Evolutionary conservation across 2,329 filamentous ascomycete species (phyloP).

Genomic region (Hypoxylon sp.): DNA sequence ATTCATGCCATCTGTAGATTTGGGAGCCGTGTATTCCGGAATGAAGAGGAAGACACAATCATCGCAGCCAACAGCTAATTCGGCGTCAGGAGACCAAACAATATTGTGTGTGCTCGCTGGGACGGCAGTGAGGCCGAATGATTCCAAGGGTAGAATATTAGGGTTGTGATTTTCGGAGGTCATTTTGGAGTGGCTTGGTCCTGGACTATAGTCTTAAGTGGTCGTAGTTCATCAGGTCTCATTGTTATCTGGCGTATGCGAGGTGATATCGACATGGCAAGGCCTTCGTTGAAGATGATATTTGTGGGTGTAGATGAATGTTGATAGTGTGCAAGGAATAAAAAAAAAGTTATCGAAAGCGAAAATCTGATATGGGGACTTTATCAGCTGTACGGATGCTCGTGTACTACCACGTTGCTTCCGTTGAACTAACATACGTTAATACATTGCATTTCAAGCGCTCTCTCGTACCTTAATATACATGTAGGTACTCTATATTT

Average conservation of each 20-base stretch:
- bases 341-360: conserved; percentile 4
- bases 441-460: too few relatives aligned
- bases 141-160: conserved; percentile 64
- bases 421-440: background rate
- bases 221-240: conserved; percentile 7
- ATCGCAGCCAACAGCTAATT: conserved; percentile 70
- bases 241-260: background rate
- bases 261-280: conserved; percentile 15
- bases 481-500: too few relatives aligned
- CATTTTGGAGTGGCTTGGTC: conserved; percentile 32
- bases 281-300: background rate
- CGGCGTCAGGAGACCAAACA: conserved; percentile 71
- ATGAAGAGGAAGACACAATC: conserved; percentile 68
- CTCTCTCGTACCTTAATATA: background rate
- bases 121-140: conserved; percentile 61
- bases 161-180: conserved; percentile 24
- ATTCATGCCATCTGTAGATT: conserved; percentile 10
- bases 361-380: background rate
- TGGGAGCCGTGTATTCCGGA: conserved; percentile 60
- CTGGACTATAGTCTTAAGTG: background rate
- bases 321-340: background rate
- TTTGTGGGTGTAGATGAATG: background rate
- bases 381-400: background rate
- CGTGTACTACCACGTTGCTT: background rate
- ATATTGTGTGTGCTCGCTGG: conserved; percentile 62